Evolutionary conservation across 1,284 basidiomycete genomes (phyloP), one percentile per base, ranked within the genome.

Genomic region (Ceratorhiza oryzae-sativae): DNA sequence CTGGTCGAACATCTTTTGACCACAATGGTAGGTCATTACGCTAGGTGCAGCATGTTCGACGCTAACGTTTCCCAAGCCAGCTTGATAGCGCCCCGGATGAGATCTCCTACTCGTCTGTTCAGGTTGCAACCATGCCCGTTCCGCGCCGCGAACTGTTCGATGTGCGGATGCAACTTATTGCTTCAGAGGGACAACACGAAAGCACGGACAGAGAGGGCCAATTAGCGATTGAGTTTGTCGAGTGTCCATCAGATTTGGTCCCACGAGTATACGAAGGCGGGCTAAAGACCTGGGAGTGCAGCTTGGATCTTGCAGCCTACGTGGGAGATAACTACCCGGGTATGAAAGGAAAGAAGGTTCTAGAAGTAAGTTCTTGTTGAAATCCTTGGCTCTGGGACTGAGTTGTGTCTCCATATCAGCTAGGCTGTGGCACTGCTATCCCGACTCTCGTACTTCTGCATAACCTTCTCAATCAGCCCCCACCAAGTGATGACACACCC

Each of bases 271-370:
- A 99, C 78, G 97, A 98, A 81, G 97, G 97, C 15, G 97, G 97
- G 0, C 80, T 99, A 71, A 98, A 98, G 81, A 98, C 95, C 1
- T 99, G 97, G 97, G 97, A 99, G 80, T 97, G 95, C 75, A 92
- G 93, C 42, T 80, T 96, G 15, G 97, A 98, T 80, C 84, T 99
- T 0, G 92, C 91, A 0, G 84, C 83, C 51, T 88, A 86, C 76
- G 80, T 77, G 18, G 53, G 68, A 27, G 27, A 18, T 12, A 18
- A 56, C 6, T 62, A 73, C 1, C 56, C 58, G 71, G 51, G 75
- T 39, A 36, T 77, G 8, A 46, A 76, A 3, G 86, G 87, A 0
- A 85, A 83, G 75, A 81, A 84, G 0, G 78, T 91, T 1, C 76
- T 94, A 4, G 92, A 93, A 85, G 92, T 90, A 68, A 55, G 81